Evolutionary conservation across 495 filamentous ascomycete species (phyloP), one percentile per base, ranked within the genome.

Genomic region (Ascobolus immersus): DNA sequence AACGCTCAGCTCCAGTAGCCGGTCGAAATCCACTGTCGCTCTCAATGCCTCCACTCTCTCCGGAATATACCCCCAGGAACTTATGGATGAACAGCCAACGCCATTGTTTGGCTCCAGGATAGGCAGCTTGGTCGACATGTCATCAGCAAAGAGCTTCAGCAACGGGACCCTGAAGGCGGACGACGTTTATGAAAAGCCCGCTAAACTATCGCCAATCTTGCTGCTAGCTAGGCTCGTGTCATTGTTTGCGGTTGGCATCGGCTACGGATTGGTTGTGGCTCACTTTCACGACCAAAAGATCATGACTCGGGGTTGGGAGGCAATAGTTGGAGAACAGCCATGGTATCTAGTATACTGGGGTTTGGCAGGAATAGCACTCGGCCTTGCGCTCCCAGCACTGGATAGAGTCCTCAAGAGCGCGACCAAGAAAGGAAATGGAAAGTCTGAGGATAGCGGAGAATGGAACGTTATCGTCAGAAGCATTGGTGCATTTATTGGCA

Each of bases 401-500:
- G 86, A 96, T 50, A 53, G 59, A 5, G 46, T 77, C 22, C 80
- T 60, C 49, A 59, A 60, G 19, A 50, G 47, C 13, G 43, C 41
- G 27, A 45, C 26, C 12, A 34, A 35, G n/a, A 39, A 30, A 7
- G 43, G 39, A 9, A 42, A 41, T 2, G 37, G 46, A 26, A 35
- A 54, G 54, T 54, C 55, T 17, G 14, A 26, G 9, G 8, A 6
- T 11, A 60, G 56, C n/a, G 60, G 64, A 1, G 76, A 79, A 39
- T 93, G 79, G 82, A 70, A 71, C 25, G 65, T 74, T 20, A 74
- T 75, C 7, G 68, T 93, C 13, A 61, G 86, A 35, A 77, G 80
- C 39, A 70, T 94, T 26, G 89, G 86, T 23, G 81, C 79, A 11
- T 93, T 96, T 54, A 69, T 92, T 17, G 86, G 86, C 9, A 86